Conservation (phyloP, 2,329 filamentous ascomycete species). For the Apiospora hydei region DNA sequence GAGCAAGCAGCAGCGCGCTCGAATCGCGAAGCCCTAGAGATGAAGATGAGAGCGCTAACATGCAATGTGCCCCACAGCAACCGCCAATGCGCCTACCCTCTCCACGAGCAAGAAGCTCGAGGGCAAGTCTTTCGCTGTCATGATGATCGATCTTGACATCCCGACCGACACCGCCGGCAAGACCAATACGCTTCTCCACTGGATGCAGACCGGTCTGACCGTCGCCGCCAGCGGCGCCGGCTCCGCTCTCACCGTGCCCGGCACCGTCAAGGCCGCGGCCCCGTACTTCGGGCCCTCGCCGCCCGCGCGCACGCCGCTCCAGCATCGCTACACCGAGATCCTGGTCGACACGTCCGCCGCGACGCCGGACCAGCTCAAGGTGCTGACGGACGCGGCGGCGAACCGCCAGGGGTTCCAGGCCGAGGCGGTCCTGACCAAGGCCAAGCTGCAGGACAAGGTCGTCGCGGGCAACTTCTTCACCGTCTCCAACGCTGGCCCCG, state of each 20-base stretch:
- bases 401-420: slow-evolving; percentile 38
- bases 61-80: slow-evolving; percentile 36
- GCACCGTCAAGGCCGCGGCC: slow-evolving; percentile 34
- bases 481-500: slow-evolving; percentile 42
- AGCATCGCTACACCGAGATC: slow-evolving; percentile 42
- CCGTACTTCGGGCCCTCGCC: slow-evolving; percentile 39
- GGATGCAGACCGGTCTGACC: slow-evolving; percentile 51
- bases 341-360: slow-evolving; percentile 41
- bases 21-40: neutral
- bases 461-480: slow-evolving; percentile 45
- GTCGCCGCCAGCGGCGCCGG: slow-evolving; percentile 33
- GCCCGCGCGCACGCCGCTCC: slow-evolving; percentile 39
- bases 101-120: slow-evolving; percentile 47
- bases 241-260: slow-evolving; percentile 33
- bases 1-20: neutral
- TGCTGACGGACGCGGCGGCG: slow-evolving; percentile 37
- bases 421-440: slow-evolving; percentile 35
- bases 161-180: slow-evolving; percentile 48
- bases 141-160: slow-evolving; percentile 57
- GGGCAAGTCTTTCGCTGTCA: slow-evolving; percentile 49
- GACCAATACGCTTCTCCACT: slow-evolving; percentile 51
- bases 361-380: slow-evolving; percentile 33
- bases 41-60: neutral
- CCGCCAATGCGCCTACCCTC: slow-evolving; percentile 44
- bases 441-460: slow-evolving; percentile 41